Evolutionary conservation across 1,284 basidiomycete genomes (phyloP), one percentile per base, ranked within the genome.

Genomic region (Irpex sp.): DNA sequence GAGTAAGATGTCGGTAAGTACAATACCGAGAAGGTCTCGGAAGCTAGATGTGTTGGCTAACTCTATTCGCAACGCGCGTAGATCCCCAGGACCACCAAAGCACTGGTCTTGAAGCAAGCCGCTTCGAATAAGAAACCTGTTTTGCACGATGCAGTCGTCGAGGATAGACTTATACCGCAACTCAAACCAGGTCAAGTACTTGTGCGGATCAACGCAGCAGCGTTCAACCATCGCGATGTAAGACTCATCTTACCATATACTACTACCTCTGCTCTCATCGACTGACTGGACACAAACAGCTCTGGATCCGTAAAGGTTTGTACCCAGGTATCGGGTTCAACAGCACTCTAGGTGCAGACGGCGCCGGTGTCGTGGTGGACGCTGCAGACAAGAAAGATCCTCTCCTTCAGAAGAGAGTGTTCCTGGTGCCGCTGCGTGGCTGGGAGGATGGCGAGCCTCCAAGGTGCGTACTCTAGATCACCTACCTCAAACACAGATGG

Each of bases 181-280:
- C 76, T 88, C 58, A 76, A 81, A 64, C 63, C 72, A 0, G 85
- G 82, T 1, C 77, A 90, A 69, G 71, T 92, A 1, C 75, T 91
- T 3, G 85, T 92, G 14, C 83, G 81, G 69, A 81, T 90, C 53
- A 75, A 75, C 16, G 90, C 90, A 8, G 88, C 81, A 0, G 84
- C 82, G n/a, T 91, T 91, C 77, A 94, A 94, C 71, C 88, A 87
- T 65, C 78, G 88, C 68, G 92, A 93, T 70, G 90, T 93, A 66
- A 61, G 83, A 74, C 7, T 45, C 39, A 8, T n/a, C 12, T 36
- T 28, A 56, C 23, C 36, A n/a, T 52, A 33, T 33, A 33, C 28
- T 4, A 23, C 23, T 23, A 23, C 23, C 23, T 23, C 4, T 4
- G 4, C 23, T 23, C 23, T 23, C 23, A 23, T 23, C 23, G 23